Evolutionary conservation across 352 stramenopile genomes (phyloP).

Genomic region (Phytophthora vignae): DNA sequence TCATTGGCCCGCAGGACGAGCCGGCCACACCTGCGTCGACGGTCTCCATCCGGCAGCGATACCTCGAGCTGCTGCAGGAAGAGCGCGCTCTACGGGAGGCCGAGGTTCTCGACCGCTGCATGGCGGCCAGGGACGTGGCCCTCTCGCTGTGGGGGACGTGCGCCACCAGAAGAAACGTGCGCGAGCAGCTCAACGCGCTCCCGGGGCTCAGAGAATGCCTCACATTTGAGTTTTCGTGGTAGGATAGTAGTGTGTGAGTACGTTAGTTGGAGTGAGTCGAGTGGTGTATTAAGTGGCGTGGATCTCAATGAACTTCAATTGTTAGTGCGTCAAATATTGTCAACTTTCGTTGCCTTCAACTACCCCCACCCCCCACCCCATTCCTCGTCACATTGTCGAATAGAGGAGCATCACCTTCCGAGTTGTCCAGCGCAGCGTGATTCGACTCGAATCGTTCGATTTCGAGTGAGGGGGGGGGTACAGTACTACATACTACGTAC

Average conservation of each 20-base stretch:
- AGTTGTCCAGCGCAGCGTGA: too few relatives aligned
- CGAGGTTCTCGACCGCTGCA: constrained; percentile 18
- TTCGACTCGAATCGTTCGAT: too few relatives aligned
- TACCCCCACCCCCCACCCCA: too few relatives aligned
- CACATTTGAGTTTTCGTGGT: constrained; percentile 46
- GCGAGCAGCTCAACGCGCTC: constrained; percentile 39
- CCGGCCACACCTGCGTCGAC: constrained; percentile 1
- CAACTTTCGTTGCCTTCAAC: neutral
- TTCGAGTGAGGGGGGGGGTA: too few relatives aligned
- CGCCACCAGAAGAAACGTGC: constrained; percentile 23
- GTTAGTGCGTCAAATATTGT: neutral
- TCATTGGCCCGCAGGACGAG: constrained; percentile 1
- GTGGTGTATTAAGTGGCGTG: neutral
- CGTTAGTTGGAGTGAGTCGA: constrained; percentile 1
- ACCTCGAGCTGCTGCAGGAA: constrained; percentile 34
- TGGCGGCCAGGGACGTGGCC: constrained; percentile 21
- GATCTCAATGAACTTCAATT: neutral
- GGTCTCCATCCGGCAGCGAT: constrained; percentile 19
- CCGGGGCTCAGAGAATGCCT: constrained; percentile 29
- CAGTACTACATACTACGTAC: too few relatives aligned
- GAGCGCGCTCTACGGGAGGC: constrained; percentile 29
- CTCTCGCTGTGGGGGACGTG: constrained; percentile 32
- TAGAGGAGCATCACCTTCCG: constrained; percentile 19
- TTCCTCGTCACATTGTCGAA: neutral
- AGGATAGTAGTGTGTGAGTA: neutral